Evolutionary conservation across 2,329 filamentous ascomycete species (phyloP).

Genomic region (Ascochyta clinopodiicola): DNA sequence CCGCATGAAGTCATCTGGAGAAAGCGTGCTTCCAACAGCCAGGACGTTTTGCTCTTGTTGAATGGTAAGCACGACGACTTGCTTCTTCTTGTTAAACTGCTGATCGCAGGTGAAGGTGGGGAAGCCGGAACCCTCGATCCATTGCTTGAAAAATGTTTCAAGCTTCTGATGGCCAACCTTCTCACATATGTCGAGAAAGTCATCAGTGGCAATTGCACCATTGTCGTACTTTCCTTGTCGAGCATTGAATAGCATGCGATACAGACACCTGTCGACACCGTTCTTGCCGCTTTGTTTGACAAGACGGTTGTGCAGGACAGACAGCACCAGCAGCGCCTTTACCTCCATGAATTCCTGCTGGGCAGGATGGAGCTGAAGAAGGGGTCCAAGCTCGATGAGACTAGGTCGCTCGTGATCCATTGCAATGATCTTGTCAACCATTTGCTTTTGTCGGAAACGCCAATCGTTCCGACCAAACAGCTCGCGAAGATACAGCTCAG

Average conservation of each 20-base stretch:
- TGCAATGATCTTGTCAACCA: conserved; percentile 82
- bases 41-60: conserved; percentile 62
- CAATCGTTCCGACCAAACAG: conserved; percentile 96
- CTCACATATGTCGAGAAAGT: conserved; percentile 84
- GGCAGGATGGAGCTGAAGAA: conserved; percentile 80
- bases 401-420: conserved; percentile 83
- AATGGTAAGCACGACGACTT: conserved; percentile 91
- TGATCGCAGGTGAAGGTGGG: conserved; percentile 86
- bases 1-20: conserved; percentile 79
- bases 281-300: conserved; percentile 86
- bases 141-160: conserved; percentile 92
- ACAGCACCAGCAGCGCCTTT: conserved; percentile 89
- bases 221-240: conserved; percentile 79
- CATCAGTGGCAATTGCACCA: conserved; percentile 72
- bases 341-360: conserved; percentile 88
- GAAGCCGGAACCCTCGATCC: conserved; percentile 87
- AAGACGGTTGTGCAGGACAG: conserved; percentile 89
- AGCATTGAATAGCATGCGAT: conserved; percentile 82
- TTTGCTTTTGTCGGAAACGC: conserved; percentile 83
- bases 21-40: conserved; percentile 54
- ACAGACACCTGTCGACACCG: conserved; percentile 84
- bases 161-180: conserved; percentile 86
- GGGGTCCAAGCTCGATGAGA: conserved; percentile 77
- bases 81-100: conserved; percentile 95
- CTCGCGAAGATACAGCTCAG: conserved; percentile 87